A percentile compares a stretch with the other conserved stretches of the same genome.
These are phyloP conservation scores for Mycena chlorophos DNA, from an alignment of 768 basidiomycete species.

Conservation along the genomic window DNA sequence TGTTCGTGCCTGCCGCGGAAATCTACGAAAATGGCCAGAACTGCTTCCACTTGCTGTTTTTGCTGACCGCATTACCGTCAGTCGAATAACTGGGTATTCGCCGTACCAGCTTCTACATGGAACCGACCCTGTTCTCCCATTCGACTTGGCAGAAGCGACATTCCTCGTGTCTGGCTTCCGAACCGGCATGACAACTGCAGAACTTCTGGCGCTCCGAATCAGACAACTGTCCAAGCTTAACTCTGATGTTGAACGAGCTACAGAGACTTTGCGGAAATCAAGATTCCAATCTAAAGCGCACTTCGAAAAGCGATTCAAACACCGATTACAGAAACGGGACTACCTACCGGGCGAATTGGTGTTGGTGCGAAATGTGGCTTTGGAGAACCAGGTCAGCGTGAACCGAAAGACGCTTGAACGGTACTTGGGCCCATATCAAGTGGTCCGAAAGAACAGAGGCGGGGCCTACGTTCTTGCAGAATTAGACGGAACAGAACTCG, in stretches of 20 bases:
- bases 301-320: too few species aligned
- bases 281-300: too few species aligned
- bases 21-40: slow-evolving; percentile 1
- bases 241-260: too few species aligned
- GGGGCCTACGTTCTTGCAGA: not conserved
- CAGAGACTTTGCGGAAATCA: too few species aligned
- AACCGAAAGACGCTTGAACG: too few species aligned
- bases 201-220: not conserved
- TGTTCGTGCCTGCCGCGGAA: slow-evolving; percentile 1
- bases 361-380: too few species aligned
- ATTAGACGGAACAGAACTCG: not conserved
- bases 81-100: slow-evolving; percentile 21
- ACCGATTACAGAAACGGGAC: not conserved
- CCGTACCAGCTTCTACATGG: slow-evolving; percentile 16
- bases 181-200: too few species aligned
- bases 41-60: slow-evolving; percentile 10
- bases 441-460: not conserved
- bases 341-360: not conserved
- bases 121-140: not conserved
- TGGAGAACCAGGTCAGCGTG: too few species aligned
- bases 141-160: too few species aligned
- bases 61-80: slow-evolving; percentile 24
- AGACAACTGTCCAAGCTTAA: not conserved
- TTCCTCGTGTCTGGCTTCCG: too few species aligned
- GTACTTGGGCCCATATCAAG: not conserved